Base-by-base conservation (phyloP, 352 stramenopile genomes). In the Phytopythium boreale region DNA sequence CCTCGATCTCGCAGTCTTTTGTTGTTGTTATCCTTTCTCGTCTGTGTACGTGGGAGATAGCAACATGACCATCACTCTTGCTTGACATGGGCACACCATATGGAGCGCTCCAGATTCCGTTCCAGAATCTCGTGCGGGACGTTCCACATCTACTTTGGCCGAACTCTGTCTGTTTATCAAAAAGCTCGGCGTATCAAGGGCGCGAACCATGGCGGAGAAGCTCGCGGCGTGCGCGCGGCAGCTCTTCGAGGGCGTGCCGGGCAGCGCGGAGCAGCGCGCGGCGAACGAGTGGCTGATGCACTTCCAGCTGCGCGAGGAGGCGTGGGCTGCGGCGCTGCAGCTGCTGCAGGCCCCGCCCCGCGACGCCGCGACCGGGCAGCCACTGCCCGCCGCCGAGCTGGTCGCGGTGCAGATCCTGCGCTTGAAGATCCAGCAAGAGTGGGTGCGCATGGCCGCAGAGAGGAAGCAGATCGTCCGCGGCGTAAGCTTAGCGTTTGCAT, bases 281-380 rank as follows among this genome's bases (percentile, higher is more conserved):
- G 84, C 84, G n/a, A 90, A 90, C 56, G 56, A 72, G 26, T 93
- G 84, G 84, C 78, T 93, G 37, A 79, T 93, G 64, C 58, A 69
- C 44, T 85, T 90, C 59, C 82, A 93, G 72, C 46, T 12, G n/a
- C 69, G 69, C 4, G 69, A 79, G 17, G 76, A 89, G 39, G 82
- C 80, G 44, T 91, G 84, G 82, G 62, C 72, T 20, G 75, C 79
- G 6, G 74, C 80, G 29, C 64, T 93, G 36, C 70, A 84, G 43
- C 69, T 91, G 60, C 70, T 93, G 31, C 61, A 85, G 62, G 63
- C 66, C 27, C 70, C 73, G 12, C 67, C 53, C 22, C 41, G 47
- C 24, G 66, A 78, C 31, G 44, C 56, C 17, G 55, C 53, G 27
- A 68, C 56, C 27, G 70, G 62, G n/a, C 74, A 59, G 14, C 31